These are phyloP conservation scores for Pseudogymnoascus sp. DNA, from an alignment of 2,329 filamentous ascomycete species.

Conservation along the genomic window DNA sequence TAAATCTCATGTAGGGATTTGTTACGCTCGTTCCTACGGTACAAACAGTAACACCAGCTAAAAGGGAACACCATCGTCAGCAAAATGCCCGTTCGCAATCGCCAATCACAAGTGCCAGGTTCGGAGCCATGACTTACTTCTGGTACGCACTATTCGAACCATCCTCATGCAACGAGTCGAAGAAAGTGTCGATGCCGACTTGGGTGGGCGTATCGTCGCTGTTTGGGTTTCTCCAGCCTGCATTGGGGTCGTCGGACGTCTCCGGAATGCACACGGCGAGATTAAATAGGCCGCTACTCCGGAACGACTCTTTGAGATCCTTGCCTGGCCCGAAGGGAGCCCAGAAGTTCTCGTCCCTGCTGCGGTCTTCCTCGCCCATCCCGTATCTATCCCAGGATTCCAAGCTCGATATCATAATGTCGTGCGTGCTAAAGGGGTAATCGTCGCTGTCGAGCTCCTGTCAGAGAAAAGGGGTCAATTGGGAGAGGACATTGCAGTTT, in stretches of 20 bases:
- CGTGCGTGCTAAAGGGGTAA: not conserved
- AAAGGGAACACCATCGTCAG: not conserved
- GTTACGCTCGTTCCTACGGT: not conserved
- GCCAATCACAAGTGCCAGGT: not conserved
- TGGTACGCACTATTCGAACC: not conserved
- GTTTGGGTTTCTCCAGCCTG: not conserved
- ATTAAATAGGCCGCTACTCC: not conserved
- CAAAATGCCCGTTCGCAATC: not conserved
- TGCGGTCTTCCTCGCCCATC: slow-evolving; percentile 2
- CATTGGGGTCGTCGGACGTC: not conserved
- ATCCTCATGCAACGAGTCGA: not conserved
- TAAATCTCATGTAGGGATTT: not conserved
- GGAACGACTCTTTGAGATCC: not conserved
- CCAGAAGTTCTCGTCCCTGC: not conserved
- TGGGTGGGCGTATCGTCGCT: not conserved
- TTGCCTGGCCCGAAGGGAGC: not conserved
- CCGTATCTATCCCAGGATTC: not conserved
- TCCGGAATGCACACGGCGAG: not conserved
- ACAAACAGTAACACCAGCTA: not conserved
- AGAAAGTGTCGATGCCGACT: not conserved
- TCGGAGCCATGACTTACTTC: not conserved
- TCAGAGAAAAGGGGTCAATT: not conserved
- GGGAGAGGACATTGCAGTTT: not conserved
- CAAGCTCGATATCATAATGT: not conserved
- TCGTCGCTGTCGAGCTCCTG: not conserved